Evolutionary conservation across 202 grass and related monocot genomes (phyloP), one percentile per base, ranked within the genome.

Genomic region (Panicum virgatum): DNA sequence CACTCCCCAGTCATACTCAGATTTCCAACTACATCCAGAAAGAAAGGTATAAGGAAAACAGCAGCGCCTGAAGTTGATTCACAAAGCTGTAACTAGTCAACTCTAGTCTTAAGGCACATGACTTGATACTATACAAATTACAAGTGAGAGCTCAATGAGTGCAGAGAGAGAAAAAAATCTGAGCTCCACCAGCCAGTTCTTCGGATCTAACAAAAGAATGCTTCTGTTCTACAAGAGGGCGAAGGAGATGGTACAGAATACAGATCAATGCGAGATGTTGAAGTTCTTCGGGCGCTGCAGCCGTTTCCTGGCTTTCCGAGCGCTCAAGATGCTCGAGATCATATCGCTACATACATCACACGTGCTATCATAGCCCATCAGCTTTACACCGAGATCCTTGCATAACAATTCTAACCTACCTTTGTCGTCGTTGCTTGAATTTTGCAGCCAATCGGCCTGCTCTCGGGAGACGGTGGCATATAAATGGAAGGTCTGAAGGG

Each of bases 301-400:
- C 54, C 38, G 79, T 54, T 89, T 88, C 62, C 82, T 87, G 78
- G 73, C 69, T 86, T 86, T 94, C 32, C 75, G 78, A 40, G 73
- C 79, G 19, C 74, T 82, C 72, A 64, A 61, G 86, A 97, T 94
- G 79, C 85, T 84, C 77, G 72, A 38, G 83, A 97, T 91, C 67
- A 97, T 77, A 69, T 88, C 83, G 66, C 59, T 75, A 53, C 76
- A 67, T 63, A 80, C 19, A 46, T 82, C 78, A 19, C 86, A 93
- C 19, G 82, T 86, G 83, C 5, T 77, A 76, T 89, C 79, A 27
- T 80, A 91, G 16, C 95, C 95, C 95, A 94, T 91, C 22, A 94
- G 86, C 60, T 91, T 94, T 51, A 91, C 36, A 61, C 66, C 63
- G 42, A 94, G 77, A 46, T 94, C 91, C 48, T 89, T 87, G 78